Evolutionary conservation across 208 protist genomes (phyloP).

Genomic region (Acanthamoeba triangularis): DNA sequence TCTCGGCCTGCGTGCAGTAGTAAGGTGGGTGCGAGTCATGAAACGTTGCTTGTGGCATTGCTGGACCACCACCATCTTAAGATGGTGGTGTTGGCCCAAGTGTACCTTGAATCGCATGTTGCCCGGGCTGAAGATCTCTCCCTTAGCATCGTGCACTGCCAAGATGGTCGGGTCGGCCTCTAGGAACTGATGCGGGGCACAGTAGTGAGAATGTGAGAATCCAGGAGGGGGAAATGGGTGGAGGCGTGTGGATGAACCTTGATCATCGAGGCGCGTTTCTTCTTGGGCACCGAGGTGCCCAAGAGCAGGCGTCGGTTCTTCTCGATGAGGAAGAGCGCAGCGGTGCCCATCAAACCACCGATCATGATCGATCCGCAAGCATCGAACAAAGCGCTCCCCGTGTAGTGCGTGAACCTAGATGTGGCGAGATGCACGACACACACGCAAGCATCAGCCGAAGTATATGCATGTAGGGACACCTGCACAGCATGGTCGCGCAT

Average conservation of each 20-base stretch:
- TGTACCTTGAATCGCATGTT: conserved; percentile 64
- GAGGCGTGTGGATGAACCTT: background rate
- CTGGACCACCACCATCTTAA: background rate
- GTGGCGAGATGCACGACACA: too few species aligned
- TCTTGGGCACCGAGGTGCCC: conserved; percentile 15
- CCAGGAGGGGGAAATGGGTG: background rate
- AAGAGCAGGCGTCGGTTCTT: conserved; percentile 63
- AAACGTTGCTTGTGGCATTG: background rate
- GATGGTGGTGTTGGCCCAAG: too few species aligned
- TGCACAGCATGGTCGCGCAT: background rate
- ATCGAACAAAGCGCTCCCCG: conserved; percentile 48
- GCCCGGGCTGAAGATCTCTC: conserved; percentile 43
- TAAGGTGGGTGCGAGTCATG: background rate
- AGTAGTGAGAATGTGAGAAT: background rate
- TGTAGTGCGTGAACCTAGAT: conserved; percentile 37
- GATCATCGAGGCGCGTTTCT: conserved; percentile 9
- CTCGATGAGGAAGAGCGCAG: conserved; percentile 56
- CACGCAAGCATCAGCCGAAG: background rate
- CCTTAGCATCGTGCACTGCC: conserved; percentile 48
- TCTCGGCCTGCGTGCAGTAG: background rate
- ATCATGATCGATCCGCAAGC: conserved; percentile 33
- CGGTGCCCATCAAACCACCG: conserved; percentile 53
- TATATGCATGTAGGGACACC: background rate
- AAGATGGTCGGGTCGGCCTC: conserved; percentile 37
- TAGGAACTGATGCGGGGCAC: background rate